phyloP scores from a whole-genome alignment of 2,329 filamentous ascomycete genomes.

The Chaetomiaceae sp. region DNA sequence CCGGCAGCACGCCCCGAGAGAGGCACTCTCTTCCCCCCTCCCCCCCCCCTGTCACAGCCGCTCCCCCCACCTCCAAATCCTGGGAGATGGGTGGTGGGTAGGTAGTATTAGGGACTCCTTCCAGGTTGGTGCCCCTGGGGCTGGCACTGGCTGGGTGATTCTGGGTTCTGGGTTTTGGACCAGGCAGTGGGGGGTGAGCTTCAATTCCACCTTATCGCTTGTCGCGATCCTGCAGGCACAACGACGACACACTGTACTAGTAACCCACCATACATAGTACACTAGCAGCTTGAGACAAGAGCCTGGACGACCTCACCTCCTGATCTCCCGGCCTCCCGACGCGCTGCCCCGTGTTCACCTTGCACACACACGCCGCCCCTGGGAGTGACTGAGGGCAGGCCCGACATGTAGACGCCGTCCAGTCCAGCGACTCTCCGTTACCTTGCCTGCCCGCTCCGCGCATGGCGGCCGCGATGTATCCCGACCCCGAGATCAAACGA shows the following conservation, averaged over 20 bases:
- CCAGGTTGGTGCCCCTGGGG: not conserved
- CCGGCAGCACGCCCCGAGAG: too few relatives aligned
- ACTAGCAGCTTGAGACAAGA: too few relatives aligned
- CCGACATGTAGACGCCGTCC: conserved; percentile 5
- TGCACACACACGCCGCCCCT: too few relatives aligned
- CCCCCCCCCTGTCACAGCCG: conserved; percentile 6
- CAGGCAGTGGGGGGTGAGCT: not conserved
- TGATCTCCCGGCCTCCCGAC: too few relatives aligned
- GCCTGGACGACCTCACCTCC: too few relatives aligned
- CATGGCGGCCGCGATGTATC: conserved; percentile 28
- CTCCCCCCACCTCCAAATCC: conserved; percentile 6
- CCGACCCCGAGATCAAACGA: conserved; percentile 31
- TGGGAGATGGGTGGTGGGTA: too few relatives aligned
- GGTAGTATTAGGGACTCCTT: not conserved
- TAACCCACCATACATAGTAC: too few relatives aligned
- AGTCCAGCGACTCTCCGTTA: not conserved
- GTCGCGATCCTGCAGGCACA: not conserved
- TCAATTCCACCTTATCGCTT: not conserved
- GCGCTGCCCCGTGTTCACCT: too few relatives aligned
- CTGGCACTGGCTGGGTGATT: not conserved
- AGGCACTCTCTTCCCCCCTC: not conserved
- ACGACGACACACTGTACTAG: too few relatives aligned
- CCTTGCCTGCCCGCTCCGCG: not conserved
- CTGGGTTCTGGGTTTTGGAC: too few relatives aligned
- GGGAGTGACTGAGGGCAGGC: too few relatives aligned